These are phyloP conservation scores for Persicaria maculosa DNA, from an alignment of 148 eudicot genomes.

Conservation along the genomic window DNA sequence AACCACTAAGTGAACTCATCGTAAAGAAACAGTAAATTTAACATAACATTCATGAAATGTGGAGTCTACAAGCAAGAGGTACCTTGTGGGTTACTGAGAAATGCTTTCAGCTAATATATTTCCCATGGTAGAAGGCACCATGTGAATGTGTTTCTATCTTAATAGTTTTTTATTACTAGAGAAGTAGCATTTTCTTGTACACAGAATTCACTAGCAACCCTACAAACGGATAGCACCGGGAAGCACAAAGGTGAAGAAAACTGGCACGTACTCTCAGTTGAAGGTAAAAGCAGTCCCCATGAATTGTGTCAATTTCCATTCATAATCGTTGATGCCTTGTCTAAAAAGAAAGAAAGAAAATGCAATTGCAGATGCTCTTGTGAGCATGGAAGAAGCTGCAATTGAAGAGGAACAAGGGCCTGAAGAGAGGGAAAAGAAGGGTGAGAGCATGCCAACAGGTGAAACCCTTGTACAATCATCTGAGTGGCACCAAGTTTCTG, in stretches of 20 bases:
- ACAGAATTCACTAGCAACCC: background rate
- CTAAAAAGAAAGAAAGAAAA: background rate
- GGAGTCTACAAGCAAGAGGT: background rate
- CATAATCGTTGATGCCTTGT: background rate
- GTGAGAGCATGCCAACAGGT: conserved; percentile 13
- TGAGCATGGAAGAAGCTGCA: too few species aligned
- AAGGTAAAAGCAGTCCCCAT: background rate
- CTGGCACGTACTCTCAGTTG: background rate
- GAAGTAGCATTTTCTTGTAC: background rate
- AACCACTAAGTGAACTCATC: background rate
- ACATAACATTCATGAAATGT: background rate
- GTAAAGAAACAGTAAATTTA: background rate
- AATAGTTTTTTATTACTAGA: too few species aligned
- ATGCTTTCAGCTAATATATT: too few species aligned
- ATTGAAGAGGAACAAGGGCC: background rate
- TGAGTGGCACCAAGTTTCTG: conserved; percentile 18
- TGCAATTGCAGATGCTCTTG: background rate
- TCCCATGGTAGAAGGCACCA: too few species aligned
- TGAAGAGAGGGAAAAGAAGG: conserved; percentile 12
- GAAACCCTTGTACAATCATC: conserved; percentile 16
- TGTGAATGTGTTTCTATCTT: too few species aligned
- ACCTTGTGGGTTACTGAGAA: too few species aligned
- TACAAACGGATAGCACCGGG: background rate
- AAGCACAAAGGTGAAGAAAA: background rate
- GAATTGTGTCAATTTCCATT: background rate